Conservation (phyloP, 441 rosid genomes). For the Croton laevigatus region DNA sequence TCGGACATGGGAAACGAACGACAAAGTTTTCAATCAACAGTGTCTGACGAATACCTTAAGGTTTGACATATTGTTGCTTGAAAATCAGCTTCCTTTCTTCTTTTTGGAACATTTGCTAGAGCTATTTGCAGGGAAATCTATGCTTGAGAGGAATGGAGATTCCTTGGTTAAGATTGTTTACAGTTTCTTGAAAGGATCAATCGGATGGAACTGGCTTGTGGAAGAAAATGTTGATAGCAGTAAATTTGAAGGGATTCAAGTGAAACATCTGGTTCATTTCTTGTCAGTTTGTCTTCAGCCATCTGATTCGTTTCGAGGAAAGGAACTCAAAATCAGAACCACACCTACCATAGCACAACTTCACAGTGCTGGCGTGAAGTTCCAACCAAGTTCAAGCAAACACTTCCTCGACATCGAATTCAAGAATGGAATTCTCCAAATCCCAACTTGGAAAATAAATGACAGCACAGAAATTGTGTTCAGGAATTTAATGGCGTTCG, state of each 20-base stretch:
- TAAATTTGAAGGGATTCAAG: neutral
- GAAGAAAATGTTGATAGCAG: neutral
- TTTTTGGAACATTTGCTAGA: neutral
- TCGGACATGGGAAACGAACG: neutral
- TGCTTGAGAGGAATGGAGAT: neutral
- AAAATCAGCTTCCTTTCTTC: constrained; percentile 17
- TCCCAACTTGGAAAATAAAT: neutral
- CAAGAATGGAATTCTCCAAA: neutral
- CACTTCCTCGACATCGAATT: neutral
- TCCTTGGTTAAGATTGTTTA: neutral
- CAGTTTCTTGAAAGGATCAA: neutral
- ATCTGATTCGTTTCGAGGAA: neutral
- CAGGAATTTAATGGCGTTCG: neutral
- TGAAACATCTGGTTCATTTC: neutral
- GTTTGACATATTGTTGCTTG: constrained; percentile 24
- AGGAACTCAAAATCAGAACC: neutral
- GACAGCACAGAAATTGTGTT: neutral
- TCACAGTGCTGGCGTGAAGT: neutral
- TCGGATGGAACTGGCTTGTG: neutral
- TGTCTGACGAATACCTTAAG: neutral
- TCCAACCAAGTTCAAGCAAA: neutral
- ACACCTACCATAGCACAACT: neutral
- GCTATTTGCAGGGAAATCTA: neutral
- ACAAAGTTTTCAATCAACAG: neutral
- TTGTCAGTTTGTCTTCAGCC: neutral